Evolutionary conservation across 805 yeast genomes (phyloP), one percentile per base, ranked within the genome.

Genomic region (Debaryomyces prosopidis): DNA sequence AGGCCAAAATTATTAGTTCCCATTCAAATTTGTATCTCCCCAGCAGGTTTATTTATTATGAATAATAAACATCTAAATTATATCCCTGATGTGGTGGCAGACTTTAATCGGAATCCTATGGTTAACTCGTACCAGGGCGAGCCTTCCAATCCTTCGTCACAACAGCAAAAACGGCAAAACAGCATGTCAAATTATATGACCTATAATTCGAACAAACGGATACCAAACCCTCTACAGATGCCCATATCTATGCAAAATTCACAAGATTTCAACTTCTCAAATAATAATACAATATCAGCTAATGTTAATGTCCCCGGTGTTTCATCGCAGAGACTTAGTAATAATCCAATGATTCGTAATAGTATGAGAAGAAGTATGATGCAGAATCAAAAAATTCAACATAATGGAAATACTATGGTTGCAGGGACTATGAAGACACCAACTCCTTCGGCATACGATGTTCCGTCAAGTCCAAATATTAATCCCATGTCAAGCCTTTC

Each of bases 151-250:
- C 46, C 23, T 16, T 19, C 33, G 27, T 30, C 44, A 26, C 51
- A 42, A 38, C 69, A 60, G 44, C 75, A 69, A 47, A 71, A 71
- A 52, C 68, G 76, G 44, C 76, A 71, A 46, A 68, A 60, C 49
- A 67, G 73, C 59, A 51, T 66, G 51, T 63, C 72, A 4, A 63
- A 65, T 37, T 61, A 65, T 47, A 50, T 65, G 58, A 53, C 57
- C 39, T 58, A 56, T 43, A 63, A 62, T 43, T 56, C 73, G 38
- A 65, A 62, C 52, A 71, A 71, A 45, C 55, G 76, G 36, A 55
- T 58, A n/a, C 65, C 70, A 11, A 59, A 57, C 39, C 59, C 59
- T 15, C 36, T 53, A 14, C 61, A 54, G 17, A 40, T 39, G 43
- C 51, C 53, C 12, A 41, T 44, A 43, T 30, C 40, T 17, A 43